These are phyloP conservation scores for Candida tibetensis DNA, from an alignment of 805 yeast species.

Conservation along the genomic window DNA sequence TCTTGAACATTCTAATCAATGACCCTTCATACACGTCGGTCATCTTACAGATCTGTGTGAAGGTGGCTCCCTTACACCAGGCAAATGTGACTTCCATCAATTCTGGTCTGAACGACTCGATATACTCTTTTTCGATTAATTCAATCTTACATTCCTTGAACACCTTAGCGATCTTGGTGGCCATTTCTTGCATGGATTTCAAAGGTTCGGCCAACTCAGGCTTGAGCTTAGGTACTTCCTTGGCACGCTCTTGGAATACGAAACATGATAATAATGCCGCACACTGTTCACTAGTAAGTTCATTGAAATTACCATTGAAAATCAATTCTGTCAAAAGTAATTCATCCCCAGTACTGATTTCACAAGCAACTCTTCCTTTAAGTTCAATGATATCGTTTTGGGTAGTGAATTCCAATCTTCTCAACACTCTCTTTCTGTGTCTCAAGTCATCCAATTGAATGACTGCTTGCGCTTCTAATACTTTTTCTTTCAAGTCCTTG, in stretches of 20 bases:
- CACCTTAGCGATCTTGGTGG: conserved; percentile 83
- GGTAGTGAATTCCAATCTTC: conserved; percentile 88
- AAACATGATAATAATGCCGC: conserved; percentile 92
- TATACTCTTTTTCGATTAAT: conserved; percentile 85
- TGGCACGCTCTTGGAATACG: conserved; percentile 94
- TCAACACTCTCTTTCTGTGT: conserved; percentile 86
- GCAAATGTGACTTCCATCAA: conserved; percentile 95
- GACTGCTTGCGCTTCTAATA: conserved; percentile 82
- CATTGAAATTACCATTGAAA: conserved; percentile 93
- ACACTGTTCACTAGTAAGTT: conserved; percentile 81
- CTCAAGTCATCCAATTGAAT: conserved; percentile 92
- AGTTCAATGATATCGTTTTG: conserved; percentile 87
- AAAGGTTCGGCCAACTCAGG: conserved; percentile 93
- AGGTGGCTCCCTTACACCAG: conserved; percentile 96
- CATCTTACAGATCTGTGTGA: conserved; percentile 97
- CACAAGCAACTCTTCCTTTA: conserved; percentile 97
- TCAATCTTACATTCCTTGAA: conserved; percentile 89
- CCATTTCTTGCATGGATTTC: conserved; percentile 86
- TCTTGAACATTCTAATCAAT: conserved; percentile 87
- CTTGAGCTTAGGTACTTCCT: conserved; percentile 79
- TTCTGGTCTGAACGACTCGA: conserved; percentile 87
- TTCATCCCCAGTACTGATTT: conserved; percentile 89
- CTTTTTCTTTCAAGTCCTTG: conserved; percentile 57
- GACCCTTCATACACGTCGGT: conserved; percentile 98
- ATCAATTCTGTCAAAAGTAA: conserved; percentile 83